phyloP scores from a whole-genome alignment of 1,284 basidiomycete genomes.

The Megacollybia platyphylla region DNA sequence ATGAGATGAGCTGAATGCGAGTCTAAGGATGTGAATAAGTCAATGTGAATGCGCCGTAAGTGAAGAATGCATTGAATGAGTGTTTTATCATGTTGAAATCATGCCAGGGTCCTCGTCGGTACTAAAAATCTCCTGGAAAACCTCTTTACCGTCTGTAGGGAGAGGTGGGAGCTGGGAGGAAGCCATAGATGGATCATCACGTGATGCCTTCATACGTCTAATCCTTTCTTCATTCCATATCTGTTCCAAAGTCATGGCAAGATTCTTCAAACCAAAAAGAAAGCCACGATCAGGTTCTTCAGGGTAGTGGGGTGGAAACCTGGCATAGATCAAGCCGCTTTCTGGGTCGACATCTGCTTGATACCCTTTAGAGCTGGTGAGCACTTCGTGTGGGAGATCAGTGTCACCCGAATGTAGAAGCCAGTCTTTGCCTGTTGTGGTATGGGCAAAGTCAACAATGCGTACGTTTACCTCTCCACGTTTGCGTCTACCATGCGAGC shows the following conservation, averaged over 20 bases:
- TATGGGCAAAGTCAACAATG: slow-evolving; percentile 98
- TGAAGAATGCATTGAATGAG: not conserved
- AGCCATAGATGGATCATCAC: slow-evolving; percentile 39
- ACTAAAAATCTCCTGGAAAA: slow-evolving; percentile 65
- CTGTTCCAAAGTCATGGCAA: slow-evolving; percentile 61
- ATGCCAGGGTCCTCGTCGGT: slow-evolving; percentile 45
- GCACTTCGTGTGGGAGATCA: slow-evolving; percentile 27
- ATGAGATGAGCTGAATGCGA: no score
- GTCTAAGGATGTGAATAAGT: no score
- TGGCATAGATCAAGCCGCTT: slow-evolving; percentile 70
- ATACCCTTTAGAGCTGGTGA: slow-evolving; percentile 63
- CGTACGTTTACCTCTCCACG: slow-evolving; percentile 92
- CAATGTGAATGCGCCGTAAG: no score
- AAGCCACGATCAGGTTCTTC: slow-evolving; percentile 90
- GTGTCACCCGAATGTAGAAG: slow-evolving; percentile 43
- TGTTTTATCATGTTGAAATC: slow-evolving; percentile 45
- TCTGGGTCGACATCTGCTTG: slow-evolving; percentile 67
- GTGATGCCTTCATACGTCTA: slow-evolving; percentile 46
- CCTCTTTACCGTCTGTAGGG: slow-evolving; percentile 56
- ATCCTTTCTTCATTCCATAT: slow-evolving; percentile 81
- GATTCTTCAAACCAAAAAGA: slow-evolving; percentile 79
- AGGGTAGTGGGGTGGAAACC: slow-evolving; percentile 87
- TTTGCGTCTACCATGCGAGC: slow-evolving; percentile 46
- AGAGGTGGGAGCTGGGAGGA: slow-evolving; percentile 47
- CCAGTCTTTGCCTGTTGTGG: slow-evolving; percentile 93